Conservation (phyloP, 2,329 filamentous ascomycete genomes). For the Pestalotiopsis sp. region DNA sequence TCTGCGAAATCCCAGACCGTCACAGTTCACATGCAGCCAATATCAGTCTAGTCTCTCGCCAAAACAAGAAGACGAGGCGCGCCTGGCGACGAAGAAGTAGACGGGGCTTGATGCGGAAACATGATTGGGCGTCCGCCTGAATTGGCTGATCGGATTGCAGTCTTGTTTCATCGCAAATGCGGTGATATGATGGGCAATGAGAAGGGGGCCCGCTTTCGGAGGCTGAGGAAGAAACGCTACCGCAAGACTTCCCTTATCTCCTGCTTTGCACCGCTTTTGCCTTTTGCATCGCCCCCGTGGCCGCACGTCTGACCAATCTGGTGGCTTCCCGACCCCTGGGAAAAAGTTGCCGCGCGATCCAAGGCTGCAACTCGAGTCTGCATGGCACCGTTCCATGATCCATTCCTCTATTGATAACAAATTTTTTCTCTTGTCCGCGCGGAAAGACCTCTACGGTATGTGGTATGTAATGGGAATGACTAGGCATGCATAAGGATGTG, state of each 20-base stretch:
- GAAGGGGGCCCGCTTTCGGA: conserved; percentile 5
- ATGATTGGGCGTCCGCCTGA: not conserved
- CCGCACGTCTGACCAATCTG: conserved; percentile 5
- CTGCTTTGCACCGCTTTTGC: not conserved
- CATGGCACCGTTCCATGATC: not conserved
- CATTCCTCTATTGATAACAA: not conserved
- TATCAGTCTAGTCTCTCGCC: not conserved
- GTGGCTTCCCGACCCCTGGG: not conserved
- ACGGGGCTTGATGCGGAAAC: not conserved
- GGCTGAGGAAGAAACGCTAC: not conserved
- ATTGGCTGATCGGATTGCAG: not conserved
- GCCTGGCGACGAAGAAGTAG: not conserved
- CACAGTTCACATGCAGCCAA: not conserved
- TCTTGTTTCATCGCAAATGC: conserved; percentile 5
- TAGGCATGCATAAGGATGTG: too few species aligned
- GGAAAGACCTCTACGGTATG: too few species aligned
- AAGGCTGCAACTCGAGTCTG: not conserved
- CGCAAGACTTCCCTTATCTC: not conserved
- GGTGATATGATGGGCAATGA: not conserved
- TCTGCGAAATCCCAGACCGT: not conserved
- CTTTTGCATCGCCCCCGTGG: not conserved
- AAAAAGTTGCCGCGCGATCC: not conserved
- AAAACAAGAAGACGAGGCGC: not conserved
- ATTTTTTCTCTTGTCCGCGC: not conserved
- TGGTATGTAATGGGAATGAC: too few species aligned